These are phyloP conservation scores for Aegilops speltoides DNA, from an alignment of 176 grass and related monocot genomes.

Conservation along the genomic window DNA sequence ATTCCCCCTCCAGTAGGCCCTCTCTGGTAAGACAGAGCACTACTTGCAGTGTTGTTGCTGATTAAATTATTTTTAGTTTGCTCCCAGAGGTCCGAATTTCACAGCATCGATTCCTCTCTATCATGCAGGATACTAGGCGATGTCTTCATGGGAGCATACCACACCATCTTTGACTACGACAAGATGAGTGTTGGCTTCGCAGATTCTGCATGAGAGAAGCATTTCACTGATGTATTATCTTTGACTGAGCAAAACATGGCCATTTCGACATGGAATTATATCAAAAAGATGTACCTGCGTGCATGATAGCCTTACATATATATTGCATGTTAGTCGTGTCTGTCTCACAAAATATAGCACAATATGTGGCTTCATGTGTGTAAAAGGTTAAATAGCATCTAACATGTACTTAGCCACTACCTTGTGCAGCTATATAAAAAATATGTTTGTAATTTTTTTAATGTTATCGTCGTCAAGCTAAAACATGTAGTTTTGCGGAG, in stretches of 20 bases:
- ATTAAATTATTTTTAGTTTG: background rate
- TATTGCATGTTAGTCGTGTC: too few species aligned
- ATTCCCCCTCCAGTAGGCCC: constrained; percentile 56
- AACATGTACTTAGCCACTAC: too few species aligned
- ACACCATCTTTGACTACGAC: constrained; percentile 61
- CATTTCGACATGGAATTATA: background rate
- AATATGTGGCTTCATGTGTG: too few species aligned
- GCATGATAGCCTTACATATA: background rate
- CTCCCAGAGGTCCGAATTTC: constrained; percentile 2
- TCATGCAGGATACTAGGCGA: constrained; percentile 62
- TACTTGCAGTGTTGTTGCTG: background rate
- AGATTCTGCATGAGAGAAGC: constrained; percentile 32
- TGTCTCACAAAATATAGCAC: too few species aligned
- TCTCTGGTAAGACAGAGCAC: constrained; percentile 49
- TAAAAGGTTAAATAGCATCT: too few species aligned
- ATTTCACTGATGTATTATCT: background rate
- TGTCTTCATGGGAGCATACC: constrained; percentile 69
- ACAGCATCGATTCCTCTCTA: background rate
- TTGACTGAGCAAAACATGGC: background rate
- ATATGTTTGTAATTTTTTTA: too few species aligned
- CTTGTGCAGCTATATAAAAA: too few species aligned
- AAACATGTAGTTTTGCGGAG: too few species aligned
- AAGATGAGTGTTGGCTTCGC: constrained; percentile 55
- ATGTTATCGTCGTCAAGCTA: too few species aligned
- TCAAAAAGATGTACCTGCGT: background rate